Percentiles rank a stretch among this genome's conserved stretches.
phyloP scores from a whole-genome alignment of 345 rosid genomes.

The Isatis tinctoria region DNA sequence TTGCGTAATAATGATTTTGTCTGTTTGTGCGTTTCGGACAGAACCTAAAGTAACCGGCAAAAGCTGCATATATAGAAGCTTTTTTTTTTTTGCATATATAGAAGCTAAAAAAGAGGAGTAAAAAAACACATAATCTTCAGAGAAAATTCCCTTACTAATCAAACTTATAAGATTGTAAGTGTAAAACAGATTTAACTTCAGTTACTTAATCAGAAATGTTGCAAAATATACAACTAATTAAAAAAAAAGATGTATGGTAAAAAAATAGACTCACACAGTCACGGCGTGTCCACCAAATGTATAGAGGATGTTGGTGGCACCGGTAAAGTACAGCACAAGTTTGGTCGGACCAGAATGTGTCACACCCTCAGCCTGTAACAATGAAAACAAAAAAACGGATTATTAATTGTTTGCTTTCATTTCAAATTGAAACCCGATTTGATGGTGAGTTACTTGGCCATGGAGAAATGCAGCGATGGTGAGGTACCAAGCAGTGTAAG shows the following conservation, averaged over 20 bases:
- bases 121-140: conserved; percentile 5
- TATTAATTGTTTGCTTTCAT: no score
- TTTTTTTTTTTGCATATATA: no score
- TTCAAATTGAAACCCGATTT: background rate
- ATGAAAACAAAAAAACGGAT: no score
- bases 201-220: background rate
- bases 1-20: conserved; percentile 28
- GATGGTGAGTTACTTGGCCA: conserved; percentile 58
- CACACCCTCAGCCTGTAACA: conserved; percentile 43
- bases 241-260: background rate
- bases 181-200: background rate
- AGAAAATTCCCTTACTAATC: background rate
- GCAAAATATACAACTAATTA: background rate
- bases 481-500: conserved; percentile 96
- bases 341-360: conserved; percentile 70
- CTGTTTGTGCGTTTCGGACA: conserved; percentile 16
- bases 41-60: conserved; percentile 27
- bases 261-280: conserved; percentile 65
- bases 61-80: conserved; percentile 25
- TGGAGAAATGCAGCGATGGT: conserved; percentile 67
- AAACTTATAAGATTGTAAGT: no score
- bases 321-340: conserved; percentile 90
- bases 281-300: conserved; percentile 99
- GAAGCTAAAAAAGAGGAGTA: conserved; percentile 4
- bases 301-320: conserved; percentile 96